Conservation (phyloP, 225 moss, liverwort and hornwort genomes). For the Straminergon stramineum region DNA sequence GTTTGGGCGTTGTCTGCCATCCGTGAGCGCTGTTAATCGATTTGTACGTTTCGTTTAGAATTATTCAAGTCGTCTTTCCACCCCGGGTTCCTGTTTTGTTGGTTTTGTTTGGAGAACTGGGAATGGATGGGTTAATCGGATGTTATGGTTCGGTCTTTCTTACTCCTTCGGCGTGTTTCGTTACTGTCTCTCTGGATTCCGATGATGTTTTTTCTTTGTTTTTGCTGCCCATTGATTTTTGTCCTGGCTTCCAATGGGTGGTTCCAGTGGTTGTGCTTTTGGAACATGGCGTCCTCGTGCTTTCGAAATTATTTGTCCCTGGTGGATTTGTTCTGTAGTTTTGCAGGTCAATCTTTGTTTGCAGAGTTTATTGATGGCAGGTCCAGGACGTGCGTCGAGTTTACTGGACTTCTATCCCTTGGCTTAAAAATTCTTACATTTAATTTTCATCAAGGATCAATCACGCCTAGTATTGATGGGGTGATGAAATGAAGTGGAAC, state of each 20-base stretch:
- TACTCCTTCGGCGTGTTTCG: neutral
- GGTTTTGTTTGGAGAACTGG: neutral
- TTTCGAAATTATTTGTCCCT: neutral
- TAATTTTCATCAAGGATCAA: too few relatives aligned
- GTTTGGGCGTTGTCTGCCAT: neutral
- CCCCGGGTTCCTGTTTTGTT: neutral
- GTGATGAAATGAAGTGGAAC: too few relatives aligned
- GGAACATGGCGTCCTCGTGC: neutral
- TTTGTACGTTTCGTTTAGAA: neutral
- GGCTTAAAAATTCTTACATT: too few relatives aligned
- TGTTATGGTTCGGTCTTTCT: neutral
- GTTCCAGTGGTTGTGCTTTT: neutral
- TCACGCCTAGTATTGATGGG: too few relatives aligned
- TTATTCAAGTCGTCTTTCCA: neutral
- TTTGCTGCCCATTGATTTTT: too few relatives aligned
- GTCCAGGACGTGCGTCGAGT: neutral
- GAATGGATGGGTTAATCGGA: neutral
- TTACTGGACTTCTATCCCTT: too few relatives aligned
- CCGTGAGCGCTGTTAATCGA: neutral
- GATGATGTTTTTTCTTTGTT: neutral
- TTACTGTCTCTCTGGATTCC: too few relatives aligned
- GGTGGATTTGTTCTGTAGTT: neutral
- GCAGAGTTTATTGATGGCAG: neutral
- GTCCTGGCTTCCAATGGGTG: neutral
- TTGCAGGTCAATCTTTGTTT: neutral